These are phyloP conservation scores for Calonectria multiphialidica DNA, from an alignment of 2,329 filamentous ascomycete species.

Conservation along the genomic window DNA sequence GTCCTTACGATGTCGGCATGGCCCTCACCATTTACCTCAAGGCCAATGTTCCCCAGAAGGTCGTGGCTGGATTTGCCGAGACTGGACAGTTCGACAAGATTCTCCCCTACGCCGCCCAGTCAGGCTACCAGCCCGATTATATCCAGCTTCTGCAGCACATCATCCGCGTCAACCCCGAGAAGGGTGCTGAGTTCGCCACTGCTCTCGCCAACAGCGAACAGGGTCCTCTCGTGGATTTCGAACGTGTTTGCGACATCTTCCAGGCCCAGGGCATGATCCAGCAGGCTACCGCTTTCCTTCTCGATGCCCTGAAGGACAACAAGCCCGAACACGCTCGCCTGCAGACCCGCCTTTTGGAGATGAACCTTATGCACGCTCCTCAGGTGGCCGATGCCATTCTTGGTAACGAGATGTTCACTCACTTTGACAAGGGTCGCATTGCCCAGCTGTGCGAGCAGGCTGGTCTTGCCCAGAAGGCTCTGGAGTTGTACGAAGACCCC, in stretches of 20 bases:
- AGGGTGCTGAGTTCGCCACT: slow-evolving; percentile 95
- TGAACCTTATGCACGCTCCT: slow-evolving; percentile 96
- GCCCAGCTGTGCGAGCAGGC: slow-evolving; percentile 94
- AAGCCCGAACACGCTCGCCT: slow-evolving; percentile 92
- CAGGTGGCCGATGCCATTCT: slow-evolving; percentile 98
- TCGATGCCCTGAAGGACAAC: slow-evolving; percentile 96
- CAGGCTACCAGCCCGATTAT: slow-evolving; percentile 95
- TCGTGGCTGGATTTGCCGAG: slow-evolving; percentile 94
- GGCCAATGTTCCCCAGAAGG: slow-evolving; percentile 92
- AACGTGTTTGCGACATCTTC: slow-evolving; percentile 97
- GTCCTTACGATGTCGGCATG: slow-evolving; percentile 88
- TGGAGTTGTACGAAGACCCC: slow-evolving; percentile 96
- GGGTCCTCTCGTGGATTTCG: slow-evolving; percentile 89
- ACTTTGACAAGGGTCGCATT: slow-evolving; percentile 93
- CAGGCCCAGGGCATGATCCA: slow-evolving; percentile 98
- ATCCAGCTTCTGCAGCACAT: slow-evolving; percentile 93
- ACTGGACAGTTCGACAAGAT: slow-evolving; percentile 98
- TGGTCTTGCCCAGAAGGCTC: slow-evolving; percentile 84
- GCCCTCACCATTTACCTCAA: slow-evolving; percentile 91
- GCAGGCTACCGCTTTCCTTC: slow-evolving; percentile 96
- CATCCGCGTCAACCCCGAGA: slow-evolving; percentile 90
- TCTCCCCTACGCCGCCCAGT: slow-evolving; percentile 86
- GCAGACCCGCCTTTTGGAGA: slow-evolving; percentile 95
- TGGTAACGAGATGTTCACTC: slow-evolving; percentile 97
- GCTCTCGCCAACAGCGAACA: slow-evolving; percentile 90